Evolutionary conservation across 768 basidiomycete genomes (phyloP).

Genomic region (Suillus cothurnatus): DNA sequence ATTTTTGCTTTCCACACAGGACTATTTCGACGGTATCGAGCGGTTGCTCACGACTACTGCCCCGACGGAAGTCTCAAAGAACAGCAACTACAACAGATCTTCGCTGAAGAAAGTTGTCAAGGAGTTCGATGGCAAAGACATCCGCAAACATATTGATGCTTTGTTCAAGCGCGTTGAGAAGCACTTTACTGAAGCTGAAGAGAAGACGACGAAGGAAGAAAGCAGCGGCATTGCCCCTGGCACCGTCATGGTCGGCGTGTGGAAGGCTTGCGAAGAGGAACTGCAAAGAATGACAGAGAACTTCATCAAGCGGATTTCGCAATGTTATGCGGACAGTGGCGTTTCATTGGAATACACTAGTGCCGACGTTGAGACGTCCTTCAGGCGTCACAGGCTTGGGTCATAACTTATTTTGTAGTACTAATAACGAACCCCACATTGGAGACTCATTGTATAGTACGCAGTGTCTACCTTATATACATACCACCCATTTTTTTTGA

Average conservation of each 20-base stretch:
- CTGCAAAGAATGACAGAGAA: slow-evolving; percentile 70
- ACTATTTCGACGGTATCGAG: slow-evolving; percentile 93
- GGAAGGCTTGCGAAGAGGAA: slow-evolving; percentile 91
- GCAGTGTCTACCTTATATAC: neutral
- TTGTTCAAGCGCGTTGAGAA: slow-evolving; percentile 93
- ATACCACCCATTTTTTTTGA: neutral
- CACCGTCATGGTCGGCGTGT: slow-evolving; percentile 79
- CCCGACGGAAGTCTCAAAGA: slow-evolving; percentile 74
- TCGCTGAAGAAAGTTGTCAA: slow-evolving; percentile 84
- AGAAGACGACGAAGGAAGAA: slow-evolving; percentile 58
- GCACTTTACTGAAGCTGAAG: slow-evolving; percentile 86
- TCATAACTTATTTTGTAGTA: slow-evolving; percentile 15
- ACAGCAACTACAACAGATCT: slow-evolving; percentile 72
- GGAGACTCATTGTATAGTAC: slow-evolving; percentile 8
- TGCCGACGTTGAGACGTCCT: slow-evolving; percentile 76
- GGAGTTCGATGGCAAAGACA: slow-evolving; percentile 85
- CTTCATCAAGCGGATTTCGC: slow-evolving; percentile 67
- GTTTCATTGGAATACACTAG: slow-evolving; percentile 72
- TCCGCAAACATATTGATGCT: slow-evolving; percentile 85
- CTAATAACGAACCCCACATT: slow-evolving; percentile 5
- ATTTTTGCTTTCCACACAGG: slow-evolving; percentile 48
- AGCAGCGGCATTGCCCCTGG: slow-evolving; percentile 56
- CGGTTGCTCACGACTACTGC: slow-evolving; percentile 81
- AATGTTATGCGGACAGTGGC: slow-evolving; percentile 79
- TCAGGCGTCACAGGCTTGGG: slow-evolving; percentile 60